Conservation (phyloP, 2,329 filamentous ascomycete genomes). For the Zymoseptoria brevis region DNA sequence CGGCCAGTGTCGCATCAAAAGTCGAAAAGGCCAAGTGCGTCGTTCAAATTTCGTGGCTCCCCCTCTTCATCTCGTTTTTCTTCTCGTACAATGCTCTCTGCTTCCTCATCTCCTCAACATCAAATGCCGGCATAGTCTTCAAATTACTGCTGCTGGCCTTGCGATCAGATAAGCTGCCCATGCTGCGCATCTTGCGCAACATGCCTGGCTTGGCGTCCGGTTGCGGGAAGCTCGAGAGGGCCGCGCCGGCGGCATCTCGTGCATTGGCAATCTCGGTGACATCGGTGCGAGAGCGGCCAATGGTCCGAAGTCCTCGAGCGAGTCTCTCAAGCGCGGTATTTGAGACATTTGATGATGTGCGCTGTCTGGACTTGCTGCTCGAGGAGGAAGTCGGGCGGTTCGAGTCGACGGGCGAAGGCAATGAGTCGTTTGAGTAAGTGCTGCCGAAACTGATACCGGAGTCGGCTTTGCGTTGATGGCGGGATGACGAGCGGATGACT, state of each 20-base stretch:
- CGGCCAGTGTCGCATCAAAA: not conserved
- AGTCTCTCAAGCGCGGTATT: slow-evolving; percentile 52
- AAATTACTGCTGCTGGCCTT: slow-evolving; percentile 13
- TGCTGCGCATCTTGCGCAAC: slow-evolving; percentile 32
- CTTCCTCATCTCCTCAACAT: slow-evolving; percentile 16
- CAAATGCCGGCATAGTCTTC: slow-evolving; percentile 14
- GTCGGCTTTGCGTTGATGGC: slow-evolving; percentile 51
- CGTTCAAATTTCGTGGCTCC: slow-evolving; percentile 11
- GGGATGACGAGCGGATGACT: slow-evolving; percentile 18
- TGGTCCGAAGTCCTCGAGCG: slow-evolving; percentile 51
- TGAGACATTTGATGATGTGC: slow-evolving; percentile 30
- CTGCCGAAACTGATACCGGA: slow-evolving; percentile 55
- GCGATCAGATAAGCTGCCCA: slow-evolving; percentile 27
- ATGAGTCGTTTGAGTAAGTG: slow-evolving; percentile 10
- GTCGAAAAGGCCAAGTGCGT: not conserved
- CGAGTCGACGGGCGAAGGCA: slow-evolving; percentile 17
- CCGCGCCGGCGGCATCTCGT: slow-evolving; percentile 5
- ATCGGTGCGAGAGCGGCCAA: slow-evolving; percentile 47
- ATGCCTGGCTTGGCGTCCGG: slow-evolving; percentile 18
- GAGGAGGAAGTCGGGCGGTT: slow-evolving; percentile 15
- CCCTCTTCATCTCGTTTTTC: slow-evolving; percentile 9
- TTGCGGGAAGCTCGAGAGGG: slow-evolving; percentile 4
- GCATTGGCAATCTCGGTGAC: slow-evolving; percentile 40
- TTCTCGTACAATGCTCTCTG: slow-evolving; percentile 13
- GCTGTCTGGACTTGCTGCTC: slow-evolving; percentile 20